Evolutionary conservation across 164 flowering plant species (phyloP).

Genomic region (Macadamia integrifolia): DNA sequence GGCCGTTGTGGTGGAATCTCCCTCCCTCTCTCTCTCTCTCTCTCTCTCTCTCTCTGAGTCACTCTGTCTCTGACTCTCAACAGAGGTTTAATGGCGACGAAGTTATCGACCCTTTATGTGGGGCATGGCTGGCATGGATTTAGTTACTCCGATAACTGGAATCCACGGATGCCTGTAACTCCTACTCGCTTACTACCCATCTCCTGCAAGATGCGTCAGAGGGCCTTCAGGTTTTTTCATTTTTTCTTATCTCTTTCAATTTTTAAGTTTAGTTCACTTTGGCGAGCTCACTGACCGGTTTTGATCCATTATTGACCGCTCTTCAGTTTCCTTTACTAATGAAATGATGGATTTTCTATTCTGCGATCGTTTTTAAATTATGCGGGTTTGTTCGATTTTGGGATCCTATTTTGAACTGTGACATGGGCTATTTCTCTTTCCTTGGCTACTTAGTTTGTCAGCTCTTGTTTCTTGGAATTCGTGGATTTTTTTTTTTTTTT

Average conservation of each 20-base stretch:
- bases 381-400: neutral
- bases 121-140: conserved; percentile 28
- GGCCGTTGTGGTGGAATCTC: conserved; percentile 17
- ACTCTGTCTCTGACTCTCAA: neutral
- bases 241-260: neutral
- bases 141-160: conserved; percentile 12
- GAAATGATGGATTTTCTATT: neutral
- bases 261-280: neutral
- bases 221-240: conserved; percentile 40
- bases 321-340: neutral
- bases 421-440: too few relatives aligned
- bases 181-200: conserved; percentile 30
- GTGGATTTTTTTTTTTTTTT: too few relatives aligned
- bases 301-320: neutral
- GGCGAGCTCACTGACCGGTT: too few relatives aligned
- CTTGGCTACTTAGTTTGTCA: too few relatives aligned
- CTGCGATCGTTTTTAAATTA: too few relatives aligned
- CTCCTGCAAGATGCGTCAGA: conserved; percentile 53
- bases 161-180: conserved; percentile 16
- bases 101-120: conserved; percentile 31
- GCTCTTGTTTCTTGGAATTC: too few relatives aligned
- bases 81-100: conserved; percentile 34
- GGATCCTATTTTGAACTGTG: neutral
- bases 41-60: neutral
- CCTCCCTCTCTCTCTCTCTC: conserved; percentile 11